Conservation (phyloP, 306 rosid genomes). For the Prunus davidiana region DNA sequence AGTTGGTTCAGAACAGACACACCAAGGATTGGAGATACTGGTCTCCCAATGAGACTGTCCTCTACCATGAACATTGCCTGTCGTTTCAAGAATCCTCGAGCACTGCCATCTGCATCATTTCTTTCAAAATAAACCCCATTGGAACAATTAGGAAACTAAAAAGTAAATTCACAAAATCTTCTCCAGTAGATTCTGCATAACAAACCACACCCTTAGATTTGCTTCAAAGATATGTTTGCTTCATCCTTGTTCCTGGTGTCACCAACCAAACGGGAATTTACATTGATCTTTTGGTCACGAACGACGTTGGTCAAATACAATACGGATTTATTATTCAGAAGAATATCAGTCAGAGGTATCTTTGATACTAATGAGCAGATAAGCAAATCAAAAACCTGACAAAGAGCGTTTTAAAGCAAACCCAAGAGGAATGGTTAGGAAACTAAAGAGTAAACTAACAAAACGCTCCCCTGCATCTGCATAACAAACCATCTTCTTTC, state of each 20-base stretch:
- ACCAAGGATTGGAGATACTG: too few species aligned
- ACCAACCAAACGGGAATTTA: too few species aligned
- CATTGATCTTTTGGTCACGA: too few species aligned
- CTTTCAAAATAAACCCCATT: background rate
- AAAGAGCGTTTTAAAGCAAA: background rate
- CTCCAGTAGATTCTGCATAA: constrained; percentile 16
- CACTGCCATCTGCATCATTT: background rate
- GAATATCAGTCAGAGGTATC: constrained; percentile 12
- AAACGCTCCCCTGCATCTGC: background rate
- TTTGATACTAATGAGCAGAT: constrained; percentile 6
- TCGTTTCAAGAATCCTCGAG: too few species aligned
- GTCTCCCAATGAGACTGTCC: too few species aligned
- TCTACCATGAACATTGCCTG: too few species aligned
- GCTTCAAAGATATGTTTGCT: background rate
- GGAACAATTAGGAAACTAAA: constrained; percentile 11
- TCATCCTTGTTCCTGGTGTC: background rate
- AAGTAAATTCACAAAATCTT: constrained; percentile 10
- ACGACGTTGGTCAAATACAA: too few species aligned
- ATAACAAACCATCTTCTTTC: constrained; percentile 3
- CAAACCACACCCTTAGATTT: constrained; percentile 14
- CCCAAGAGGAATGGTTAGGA: constrained; percentile 7
- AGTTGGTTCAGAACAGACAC: too few species aligned
- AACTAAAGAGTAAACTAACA: constrained; percentile 7
- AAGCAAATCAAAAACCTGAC: constrained; percentile 13
- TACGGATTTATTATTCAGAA: background rate